These are phyloP conservation scores for Trypanosoma melophagium DNA, from an alignment of 208 protist genomes.

Conservation along the genomic window DNA sequence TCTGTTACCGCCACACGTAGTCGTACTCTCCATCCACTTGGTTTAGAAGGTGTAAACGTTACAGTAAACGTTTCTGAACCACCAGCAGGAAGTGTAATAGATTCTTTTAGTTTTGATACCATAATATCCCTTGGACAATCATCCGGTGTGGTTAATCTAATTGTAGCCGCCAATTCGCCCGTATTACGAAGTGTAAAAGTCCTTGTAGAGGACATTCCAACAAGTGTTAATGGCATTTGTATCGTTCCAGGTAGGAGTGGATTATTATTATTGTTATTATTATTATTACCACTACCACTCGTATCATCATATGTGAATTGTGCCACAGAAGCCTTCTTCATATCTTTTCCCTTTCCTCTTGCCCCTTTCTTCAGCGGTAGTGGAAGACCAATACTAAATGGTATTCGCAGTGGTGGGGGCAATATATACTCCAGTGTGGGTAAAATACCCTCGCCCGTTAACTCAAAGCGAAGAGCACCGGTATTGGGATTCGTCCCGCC, in stretches of 20 bases:
- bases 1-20: slow-evolving; percentile 80
- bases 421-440: slow-evolving; percentile 80
- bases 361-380: slow-evolving; percentile 7
- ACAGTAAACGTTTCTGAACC: slow-evolving; percentile 57
- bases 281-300: background rate
- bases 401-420: slow-evolving; percentile 42
- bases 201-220: slow-evolving; percentile 50
- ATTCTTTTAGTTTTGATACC: slow-evolving; percentile 43
- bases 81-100: slow-evolving; percentile 62
- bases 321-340: slow-evolving; percentile 4
- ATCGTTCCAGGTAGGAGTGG: slow-evolving; percentile 74
- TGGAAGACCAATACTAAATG: slow-evolving; percentile 8
- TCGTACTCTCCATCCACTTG: slow-evolving; percentile 43
- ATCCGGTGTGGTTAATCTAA: slow-evolving; percentile 66
- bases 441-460: slow-evolving; percentile 93
- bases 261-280: background rate
- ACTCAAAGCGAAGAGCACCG: slow-evolving; percentile 81
- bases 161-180: slow-evolving; percentile 76
- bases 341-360: slow-evolving; percentile 23
- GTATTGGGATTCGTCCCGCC: slow-evolving; percentile 62
- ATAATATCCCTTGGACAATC: slow-evolving; percentile 26
- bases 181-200: slow-evolving; percentile 85
- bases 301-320: no score
- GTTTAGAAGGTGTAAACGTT: slow-evolving; percentile 53
- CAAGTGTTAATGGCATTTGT: slow-evolving; percentile 74